Conservation (phyloP, 2,329 filamentous ascomycete genomes). For the Diplodia mutila region DNA sequence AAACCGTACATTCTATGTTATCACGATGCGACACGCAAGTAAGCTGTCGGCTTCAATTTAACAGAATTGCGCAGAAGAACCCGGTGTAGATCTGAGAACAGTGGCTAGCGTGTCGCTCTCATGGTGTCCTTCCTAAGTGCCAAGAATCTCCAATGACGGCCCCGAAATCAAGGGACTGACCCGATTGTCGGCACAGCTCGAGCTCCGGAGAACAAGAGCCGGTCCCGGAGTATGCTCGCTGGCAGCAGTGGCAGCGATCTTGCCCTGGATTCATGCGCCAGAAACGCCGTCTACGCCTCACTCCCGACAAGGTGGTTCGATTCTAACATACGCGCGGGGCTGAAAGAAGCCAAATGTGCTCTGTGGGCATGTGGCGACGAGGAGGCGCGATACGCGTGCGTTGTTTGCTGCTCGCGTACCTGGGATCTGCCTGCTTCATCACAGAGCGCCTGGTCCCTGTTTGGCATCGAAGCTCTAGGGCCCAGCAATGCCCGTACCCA, state of each 20-base stretch:
- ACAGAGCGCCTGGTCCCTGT: constrained; percentile 3
- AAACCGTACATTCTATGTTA: neutral
- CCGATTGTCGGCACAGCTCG: neutral
- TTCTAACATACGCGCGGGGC: neutral
- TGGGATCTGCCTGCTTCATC: constrained; percentile 10
- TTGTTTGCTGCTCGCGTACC: constrained; percentile 1
- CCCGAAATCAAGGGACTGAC: neutral
- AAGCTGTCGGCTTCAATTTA: neutral
- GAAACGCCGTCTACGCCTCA: constrained; percentile 2
- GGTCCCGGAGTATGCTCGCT: neutral
- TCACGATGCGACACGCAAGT: neutral
- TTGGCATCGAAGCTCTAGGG: neutral
- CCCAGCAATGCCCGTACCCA: constrained; percentile 10
- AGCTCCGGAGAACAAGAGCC: neutral
- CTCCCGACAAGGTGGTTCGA: constrained; percentile 10
- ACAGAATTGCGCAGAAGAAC: neutral
- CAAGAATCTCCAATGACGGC: neutral
- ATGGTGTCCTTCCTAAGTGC: neutral
- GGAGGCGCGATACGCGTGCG: neutral
- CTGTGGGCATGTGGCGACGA: constrained; percentile 8
- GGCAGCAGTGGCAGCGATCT: neutral
- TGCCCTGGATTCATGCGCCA: neutral
- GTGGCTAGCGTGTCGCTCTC: neutral
- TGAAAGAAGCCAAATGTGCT: neutral
- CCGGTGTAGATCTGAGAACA: neutral